phyloP scores from a whole-genome alignment of 2,329 filamentous ascomycete species.

The Trichoderma atrobrunneum region DNA sequence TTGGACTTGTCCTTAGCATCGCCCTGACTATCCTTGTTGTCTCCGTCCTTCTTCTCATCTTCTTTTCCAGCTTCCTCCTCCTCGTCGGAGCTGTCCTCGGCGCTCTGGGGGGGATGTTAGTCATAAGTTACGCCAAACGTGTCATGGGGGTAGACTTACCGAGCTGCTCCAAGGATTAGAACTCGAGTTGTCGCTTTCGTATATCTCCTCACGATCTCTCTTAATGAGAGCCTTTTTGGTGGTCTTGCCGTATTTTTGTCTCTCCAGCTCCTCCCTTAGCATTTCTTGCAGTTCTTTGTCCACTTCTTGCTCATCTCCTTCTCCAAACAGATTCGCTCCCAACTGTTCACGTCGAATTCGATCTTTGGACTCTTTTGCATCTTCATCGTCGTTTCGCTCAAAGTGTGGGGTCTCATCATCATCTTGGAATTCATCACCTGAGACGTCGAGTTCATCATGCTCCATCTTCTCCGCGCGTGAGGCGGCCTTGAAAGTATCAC shows the following conservation, averaged over 20 bases:
- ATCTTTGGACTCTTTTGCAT: constrained; percentile 67
- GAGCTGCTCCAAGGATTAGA: constrained; percentile 42
- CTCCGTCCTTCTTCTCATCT: constrained; percentile 50
- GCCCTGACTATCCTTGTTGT: constrained; percentile 55
- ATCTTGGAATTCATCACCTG: constrained; percentile 76
- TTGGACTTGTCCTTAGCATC: constrained; percentile 56
- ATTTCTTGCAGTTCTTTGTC: constrained; percentile 71
- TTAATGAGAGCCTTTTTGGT: constrained; percentile 79
- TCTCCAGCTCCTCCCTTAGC: constrained; percentile 64
- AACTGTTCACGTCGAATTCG: constrained; percentile 77
- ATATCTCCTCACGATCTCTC: constrained; percentile 82
- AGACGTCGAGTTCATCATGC: constrained; percentile 66
- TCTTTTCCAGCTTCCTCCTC: constrained; percentile 38
- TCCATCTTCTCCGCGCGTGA: constrained; percentile 65
- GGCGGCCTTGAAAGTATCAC: constrained; percentile 58
- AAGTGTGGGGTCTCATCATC: constrained; percentile 78
- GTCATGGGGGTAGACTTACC: constrained; percentile 26
- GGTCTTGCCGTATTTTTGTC: constrained; percentile 70
- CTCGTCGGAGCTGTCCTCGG: constrained; percentile 43
- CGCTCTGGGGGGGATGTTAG: constrained; percentile 39
- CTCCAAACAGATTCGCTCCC: constrained; percentile 79
- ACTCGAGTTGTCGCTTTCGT: constrained; percentile 65
- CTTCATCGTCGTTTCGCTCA: constrained; percentile 78
- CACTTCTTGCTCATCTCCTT: constrained; percentile 66
- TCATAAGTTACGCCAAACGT: not conserved